Conservation (phyloP, 2,329 filamentous ascomycete genomes). For the Arthrobotrys musiformis region DNA sequence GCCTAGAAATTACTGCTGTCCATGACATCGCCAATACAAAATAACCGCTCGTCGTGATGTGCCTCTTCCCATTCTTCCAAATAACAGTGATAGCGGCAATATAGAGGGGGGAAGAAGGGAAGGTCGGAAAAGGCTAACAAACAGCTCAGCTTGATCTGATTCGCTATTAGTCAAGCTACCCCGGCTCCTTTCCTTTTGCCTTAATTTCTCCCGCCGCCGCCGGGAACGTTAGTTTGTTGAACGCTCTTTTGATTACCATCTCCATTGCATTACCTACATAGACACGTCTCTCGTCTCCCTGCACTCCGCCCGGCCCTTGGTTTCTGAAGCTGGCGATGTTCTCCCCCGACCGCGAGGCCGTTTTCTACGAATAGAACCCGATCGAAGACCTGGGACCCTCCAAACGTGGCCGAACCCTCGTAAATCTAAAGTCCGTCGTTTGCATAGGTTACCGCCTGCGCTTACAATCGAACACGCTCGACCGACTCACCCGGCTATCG, state of each 20-base stretch:
- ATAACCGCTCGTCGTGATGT: neutral
- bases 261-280: too few species aligned
- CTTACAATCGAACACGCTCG: too few species aligned
- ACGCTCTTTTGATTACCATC: too few species aligned
- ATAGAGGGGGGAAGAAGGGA: neutral
- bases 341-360: too few species aligned
- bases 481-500: neutral
- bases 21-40: neutral
- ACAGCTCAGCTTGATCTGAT: conserved; percentile 17
- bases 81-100: neutral
- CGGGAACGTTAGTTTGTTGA: too few species aligned
- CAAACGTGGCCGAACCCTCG: conserved; percentile 4
- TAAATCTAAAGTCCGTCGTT: too few species aligned
- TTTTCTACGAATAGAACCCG: neutral
- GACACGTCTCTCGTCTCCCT: conserved; percentile 21
- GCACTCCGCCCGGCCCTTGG: neutral
- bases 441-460: too few species aligned
- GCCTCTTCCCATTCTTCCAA: neutral
- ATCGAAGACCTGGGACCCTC: neutral
- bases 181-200: conserved; percentile 6
- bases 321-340: neutral
- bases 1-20: neutral
- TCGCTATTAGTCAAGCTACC: conserved; percentile 24
- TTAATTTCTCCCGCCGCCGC: neutral
- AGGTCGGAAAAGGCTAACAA: conserved; percentile 16